Evolutionary conservation across 2,329 filamentous ascomycete species (phyloP), one percentile per base, ranked within the genome.

Genomic region (Colletotrichum noveboracense): DNA sequence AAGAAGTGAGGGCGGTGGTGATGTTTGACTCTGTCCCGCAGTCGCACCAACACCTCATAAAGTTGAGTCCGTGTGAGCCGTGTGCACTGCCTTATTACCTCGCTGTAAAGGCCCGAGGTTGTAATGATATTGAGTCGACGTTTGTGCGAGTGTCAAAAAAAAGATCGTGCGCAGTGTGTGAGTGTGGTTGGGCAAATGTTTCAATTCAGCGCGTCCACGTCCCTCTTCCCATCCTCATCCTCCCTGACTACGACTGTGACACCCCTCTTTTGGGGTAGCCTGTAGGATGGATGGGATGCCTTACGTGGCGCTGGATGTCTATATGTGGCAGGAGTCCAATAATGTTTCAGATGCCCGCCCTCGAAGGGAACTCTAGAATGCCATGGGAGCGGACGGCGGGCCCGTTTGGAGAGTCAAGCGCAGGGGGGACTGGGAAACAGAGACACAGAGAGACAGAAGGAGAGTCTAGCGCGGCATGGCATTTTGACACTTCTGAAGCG

Each of bases 161-260:
- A 30, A 28, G 4, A 71, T 36, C 62, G 69, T 75, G 66, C 68
- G 71, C 52, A 21, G 14, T 69, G 70, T 56, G 70, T 32, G 38
- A 64, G 61, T 56, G 69, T 32, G 73, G 73, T 67, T 67, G 73
- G 70, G 73, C 62, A 66, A 38, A 75, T 68, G 73, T 73, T 75
- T 75, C 73, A 73, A 73, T 64, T 28, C 73, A 72, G 73, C 69
- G 61, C 30, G 26, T 13, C 34, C 24, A 43, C 38, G 18, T 48
- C 38, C 38, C 38, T 48, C 38, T 48, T 48, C 38, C 4, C 38
- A 48, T 48, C 38, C 38, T 55, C 24, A 13, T 66, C 12, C 38
- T 43, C 18, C 43, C 34, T 62, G 12, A 30, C 21, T 62, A 7
- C 38, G 18, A 43, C 36, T 38, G 36, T 18, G 38, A 43, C 38